phyloP scores from a whole-genome alignment of 129 eudicot species.

The Arctium minus region DNA sequence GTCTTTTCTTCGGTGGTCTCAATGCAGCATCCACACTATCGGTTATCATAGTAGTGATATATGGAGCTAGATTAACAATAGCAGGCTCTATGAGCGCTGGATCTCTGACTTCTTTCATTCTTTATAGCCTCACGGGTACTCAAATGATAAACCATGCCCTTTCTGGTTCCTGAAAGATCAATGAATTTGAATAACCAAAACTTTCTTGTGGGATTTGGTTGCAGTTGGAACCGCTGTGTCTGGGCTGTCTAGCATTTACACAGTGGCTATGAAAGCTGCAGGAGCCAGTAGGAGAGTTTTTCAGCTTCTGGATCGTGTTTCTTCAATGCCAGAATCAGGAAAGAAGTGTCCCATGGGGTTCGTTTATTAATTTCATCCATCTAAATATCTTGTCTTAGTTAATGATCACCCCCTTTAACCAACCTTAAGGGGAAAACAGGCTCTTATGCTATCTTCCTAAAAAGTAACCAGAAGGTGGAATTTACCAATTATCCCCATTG shows the following conservation, averaged over 20 bases:
- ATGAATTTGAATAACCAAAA: not conserved
- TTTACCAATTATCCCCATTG: not conserved
- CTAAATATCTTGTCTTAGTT: not conserved
- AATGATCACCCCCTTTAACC: not conserved
- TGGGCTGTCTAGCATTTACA: constrained; percentile 78
- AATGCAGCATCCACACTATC: constrained; percentile 91
- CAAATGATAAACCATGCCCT: not conserved
- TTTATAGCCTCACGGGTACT: constrained; percentile 88
- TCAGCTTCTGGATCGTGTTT: constrained; percentile 84
- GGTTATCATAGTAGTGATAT: constrained; percentile 79
- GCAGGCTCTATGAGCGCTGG: constrained; percentile 77
- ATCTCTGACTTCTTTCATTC: constrained; percentile 87
- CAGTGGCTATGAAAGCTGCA: constrained; percentile 91
- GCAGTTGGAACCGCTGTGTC: constrained; percentile 90
- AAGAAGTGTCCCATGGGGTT: constrained; percentile 82
- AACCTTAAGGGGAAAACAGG: not conserved
- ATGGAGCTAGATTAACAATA: constrained; percentile 80
- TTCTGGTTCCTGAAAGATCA: not conserved
- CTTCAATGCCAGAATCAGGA: constrained; percentile 86
- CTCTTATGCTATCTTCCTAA: not conserved
- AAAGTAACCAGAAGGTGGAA: not conserved
- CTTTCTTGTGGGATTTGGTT: constrained; percentile 3
- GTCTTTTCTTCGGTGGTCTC: constrained; percentile 80
- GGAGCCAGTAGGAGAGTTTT: constrained; percentile 98
- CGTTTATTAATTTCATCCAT: constrained; percentile 27